These are phyloP conservation scores for Ophiocordyceps sinensis DNA, from an alignment of 2,329 filamentous ascomycete genomes.

Conservation along the genomic window DNA sequence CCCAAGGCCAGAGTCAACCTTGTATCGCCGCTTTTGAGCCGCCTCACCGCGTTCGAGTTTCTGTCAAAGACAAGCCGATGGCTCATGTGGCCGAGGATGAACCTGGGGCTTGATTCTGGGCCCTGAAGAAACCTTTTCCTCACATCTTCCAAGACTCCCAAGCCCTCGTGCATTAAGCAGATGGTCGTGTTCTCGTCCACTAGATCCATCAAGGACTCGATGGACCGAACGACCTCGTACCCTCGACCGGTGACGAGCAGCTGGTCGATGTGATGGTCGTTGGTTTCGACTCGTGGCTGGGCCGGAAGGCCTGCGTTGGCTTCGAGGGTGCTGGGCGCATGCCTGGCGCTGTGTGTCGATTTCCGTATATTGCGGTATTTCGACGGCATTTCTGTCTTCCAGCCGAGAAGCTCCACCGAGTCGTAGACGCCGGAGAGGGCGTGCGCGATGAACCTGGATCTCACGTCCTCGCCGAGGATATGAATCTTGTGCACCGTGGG, in stretches of 20 bases:
- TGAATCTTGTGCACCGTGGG: slow-evolving; percentile 23
- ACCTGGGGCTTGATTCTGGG: slow-evolving; percentile 50
- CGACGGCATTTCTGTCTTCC: slow-evolving; percentile 10
- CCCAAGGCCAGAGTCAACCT: slow-evolving; percentile 11
- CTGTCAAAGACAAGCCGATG: slow-evolving; percentile 29
- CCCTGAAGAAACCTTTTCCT: slow-evolving; percentile 58
- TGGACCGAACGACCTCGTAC: slow-evolving; percentile 40
- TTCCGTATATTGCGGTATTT: slow-evolving; percentile 18
- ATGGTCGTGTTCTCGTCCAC: slow-evolving; percentile 57
- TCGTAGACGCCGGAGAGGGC: slow-evolving; percentile 25
- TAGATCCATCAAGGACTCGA: slow-evolving; percentile 48
- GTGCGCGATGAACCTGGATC: slow-evolving; percentile 26
- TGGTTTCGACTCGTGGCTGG: slow-evolving; percentile 2
- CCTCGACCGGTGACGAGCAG: slow-evolving; percentile 49
- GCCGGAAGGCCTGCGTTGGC: slow-evolving; percentile 6
- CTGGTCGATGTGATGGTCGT: slow-evolving; percentile 44
- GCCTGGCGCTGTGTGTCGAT: slow-evolving; percentile 7
- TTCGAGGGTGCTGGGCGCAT: slow-evolving; percentile 7
- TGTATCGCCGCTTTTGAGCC: slow-evolving; percentile 18
- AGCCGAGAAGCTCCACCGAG: slow-evolving; percentile 21
- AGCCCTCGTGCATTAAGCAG: slow-evolving; percentile 64
- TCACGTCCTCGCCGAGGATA: slow-evolving; percentile 25
- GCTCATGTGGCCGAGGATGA: slow-evolving; percentile 54
- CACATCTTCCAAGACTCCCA: slow-evolving; percentile 71
- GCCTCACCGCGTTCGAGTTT: slow-evolving; percentile 21